Evolutionary conservation across 352 stramenopile genomes (phyloP), one percentile per base, ranked within the genome.

Genomic region (Globisporangium splendens): DNA sequence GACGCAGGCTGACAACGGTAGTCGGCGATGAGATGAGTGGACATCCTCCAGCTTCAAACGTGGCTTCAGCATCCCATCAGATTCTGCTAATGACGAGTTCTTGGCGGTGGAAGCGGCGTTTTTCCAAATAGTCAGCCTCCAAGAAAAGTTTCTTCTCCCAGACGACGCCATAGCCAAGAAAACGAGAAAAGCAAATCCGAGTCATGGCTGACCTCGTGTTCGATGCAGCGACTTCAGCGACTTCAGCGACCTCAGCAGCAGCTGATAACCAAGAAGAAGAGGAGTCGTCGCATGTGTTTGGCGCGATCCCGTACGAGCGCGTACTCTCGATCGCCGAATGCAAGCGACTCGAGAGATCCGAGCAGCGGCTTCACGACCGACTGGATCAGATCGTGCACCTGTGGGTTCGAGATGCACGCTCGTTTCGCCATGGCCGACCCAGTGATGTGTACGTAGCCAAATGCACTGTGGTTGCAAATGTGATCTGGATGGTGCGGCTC

Each of bases 381-480:
- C 56, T 89, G 18, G 68, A 77, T 21, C 55, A 61, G 7, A 50
- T 75, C n/a, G 62, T 86, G 41, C 74, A 83, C 46, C 49, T 90
- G 7, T 90, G 77, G 80, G 72, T 90, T 1, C 73, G 65, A 8
- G 80, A 90, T 46, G 77, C 80, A 10, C 66, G 80, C 7, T 54
- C 66, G 1, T 86, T 86, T 39, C 69, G 62, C 8, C 75, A 86
- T 21, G 75, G 70, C 18, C 47, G 66, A 21, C 71, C 81, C 0
- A 83, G 77, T 41, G n/a, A 56, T 10, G 47, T 89, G 56, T 79
- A 66, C 8, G 69, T 60, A 17, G 15, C 17, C 3, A 22, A 2
- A 20, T 12, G n/a, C 4, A 18, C 28, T 35, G 28, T 35, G 28
- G 28, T 10, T 51, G 18, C 35, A 54, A 8, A 24, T 22, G n/a